phyloP scores from a whole-genome alignment of 257 asterid species.

The Primulina tabacum region DNA sequence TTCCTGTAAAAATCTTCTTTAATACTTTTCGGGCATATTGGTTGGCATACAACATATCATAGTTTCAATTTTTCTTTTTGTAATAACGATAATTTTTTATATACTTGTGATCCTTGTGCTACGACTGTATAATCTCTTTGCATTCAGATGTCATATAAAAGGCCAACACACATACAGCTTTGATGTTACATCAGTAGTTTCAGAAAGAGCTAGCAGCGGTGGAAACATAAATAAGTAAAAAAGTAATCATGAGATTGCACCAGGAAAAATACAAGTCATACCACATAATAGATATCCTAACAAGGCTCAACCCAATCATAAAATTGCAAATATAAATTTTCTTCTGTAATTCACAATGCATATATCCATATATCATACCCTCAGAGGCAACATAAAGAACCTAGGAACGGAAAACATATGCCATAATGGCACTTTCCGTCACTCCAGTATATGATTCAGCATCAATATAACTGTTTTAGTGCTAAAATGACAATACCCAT shows the following conservation, averaged over 20 bases:
- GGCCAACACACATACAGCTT: background rate
- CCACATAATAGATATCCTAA: background rate
- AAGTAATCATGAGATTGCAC: constrained; percentile 2
- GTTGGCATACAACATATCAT: constrained; percentile 12
- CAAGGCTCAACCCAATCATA: background rate
- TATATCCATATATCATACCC: background rate
- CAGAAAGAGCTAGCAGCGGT: background rate
- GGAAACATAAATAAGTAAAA: constrained; percentile 14
- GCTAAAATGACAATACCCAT: constrained; percentile 1
- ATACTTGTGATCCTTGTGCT: constrained; percentile 12
- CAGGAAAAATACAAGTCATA: constrained; percentile 10
- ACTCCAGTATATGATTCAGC: background rate
- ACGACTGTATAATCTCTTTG: constrained; percentile 5
- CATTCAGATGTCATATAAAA: background rate
- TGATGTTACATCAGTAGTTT: background rate
- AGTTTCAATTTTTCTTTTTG: constrained; percentile 5
- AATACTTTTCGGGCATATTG: constrained; percentile 6
- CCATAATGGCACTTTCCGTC: background rate
- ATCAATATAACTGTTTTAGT: constrained; percentile 10
- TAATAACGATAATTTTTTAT: constrained; percentile 1
- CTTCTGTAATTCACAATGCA: background rate
- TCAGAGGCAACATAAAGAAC: background rate
- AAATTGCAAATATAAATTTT: no score
- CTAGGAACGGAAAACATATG: background rate
- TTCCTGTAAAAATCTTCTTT: constrained; percentile 24